Percentiles rank a stretch among this genome's conserved stretches.
These are phyloP conservation scores for Rhizopogon vinicolor DNA, from an alignment of 768 basidiomycete genomes.

Conservation along the genomic window DNA sequence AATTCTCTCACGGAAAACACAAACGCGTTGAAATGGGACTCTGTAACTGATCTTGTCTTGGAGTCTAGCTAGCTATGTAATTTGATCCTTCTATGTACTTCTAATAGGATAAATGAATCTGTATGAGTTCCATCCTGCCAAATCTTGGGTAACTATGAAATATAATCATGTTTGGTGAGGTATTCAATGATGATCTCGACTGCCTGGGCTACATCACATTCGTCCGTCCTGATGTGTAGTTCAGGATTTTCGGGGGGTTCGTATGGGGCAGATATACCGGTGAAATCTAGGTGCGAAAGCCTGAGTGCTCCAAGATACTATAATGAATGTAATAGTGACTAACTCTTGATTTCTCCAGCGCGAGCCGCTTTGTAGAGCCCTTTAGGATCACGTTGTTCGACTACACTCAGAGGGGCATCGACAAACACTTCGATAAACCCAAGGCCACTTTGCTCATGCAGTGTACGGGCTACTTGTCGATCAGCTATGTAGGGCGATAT, in stretches of 20 bases:
- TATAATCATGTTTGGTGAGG: conserved; percentile 61
- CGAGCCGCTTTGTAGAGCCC: conserved; percentile 96
- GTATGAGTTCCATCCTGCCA: conserved; percentile 2
- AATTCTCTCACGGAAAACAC: conserved; percentile 7
- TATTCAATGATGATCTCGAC: conserved; percentile 79
- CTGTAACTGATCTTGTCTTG: conserved; percentile 13
- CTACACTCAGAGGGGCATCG: conserved; percentile 85
- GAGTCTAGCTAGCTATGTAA: neutral
- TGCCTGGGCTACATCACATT: conserved; percentile 71
- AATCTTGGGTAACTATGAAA: conserved; percentile 26
- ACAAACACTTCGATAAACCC: conserved; percentile 94
- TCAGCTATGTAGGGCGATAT: conserved; percentile 97
- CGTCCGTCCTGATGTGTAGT: conserved; percentile 87
- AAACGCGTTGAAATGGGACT: conserved; percentile 7
- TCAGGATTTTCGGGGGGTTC: conserved; percentile 84
- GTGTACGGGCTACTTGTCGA: conserved; percentile 72
- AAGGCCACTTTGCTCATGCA: conserved; percentile 70
- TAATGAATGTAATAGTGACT: conserved; percentile 5
- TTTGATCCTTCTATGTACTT: neutral
- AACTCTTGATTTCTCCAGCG: conserved; percentile 93
- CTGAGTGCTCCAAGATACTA: conserved; percentile 4
- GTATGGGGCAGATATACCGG: conserved; percentile 96
- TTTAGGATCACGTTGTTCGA: conserved; percentile 93
- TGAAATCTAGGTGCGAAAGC: conserved; percentile 69
- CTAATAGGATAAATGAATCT: neutral